These are phyloP conservation scores for Fusarium sp. DNA, from an alignment of 2,329 filamentous ascomycete genomes.

Conservation along the genomic window DNA sequence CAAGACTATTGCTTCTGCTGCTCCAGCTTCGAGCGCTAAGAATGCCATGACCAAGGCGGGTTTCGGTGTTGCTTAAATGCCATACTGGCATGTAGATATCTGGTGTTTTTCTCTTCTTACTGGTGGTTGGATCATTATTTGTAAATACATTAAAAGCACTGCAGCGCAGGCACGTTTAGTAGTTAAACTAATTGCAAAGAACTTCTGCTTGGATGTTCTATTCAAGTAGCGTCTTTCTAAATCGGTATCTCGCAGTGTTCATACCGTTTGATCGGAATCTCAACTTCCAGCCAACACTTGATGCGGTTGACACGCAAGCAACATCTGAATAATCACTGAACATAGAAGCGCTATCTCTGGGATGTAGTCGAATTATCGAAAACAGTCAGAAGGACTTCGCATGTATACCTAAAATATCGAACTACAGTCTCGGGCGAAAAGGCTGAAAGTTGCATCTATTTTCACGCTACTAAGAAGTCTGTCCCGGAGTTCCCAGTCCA, in stretches of 20 bases:
- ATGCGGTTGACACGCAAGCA: background rate
- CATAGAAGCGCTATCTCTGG: background rate
- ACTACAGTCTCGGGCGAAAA: too few relatives aligned
- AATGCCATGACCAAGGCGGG: conserved; percentile 56
- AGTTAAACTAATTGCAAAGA: background rate
- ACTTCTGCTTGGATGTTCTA: background rate
- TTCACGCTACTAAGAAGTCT: too few relatives aligned
- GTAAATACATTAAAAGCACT: background rate
- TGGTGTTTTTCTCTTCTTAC: background rate
- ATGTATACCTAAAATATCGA: rapidly evolving
- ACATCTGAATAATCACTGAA: too few relatives aligned
- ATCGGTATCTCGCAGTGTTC: background rate
- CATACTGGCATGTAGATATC: background rate
- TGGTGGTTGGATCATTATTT: background rate
- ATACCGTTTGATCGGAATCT: background rate
- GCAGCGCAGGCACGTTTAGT: background rate
- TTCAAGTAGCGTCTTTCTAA: background rate
- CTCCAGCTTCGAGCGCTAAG: conserved; percentile 49
- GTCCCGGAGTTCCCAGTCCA: too few relatives aligned
- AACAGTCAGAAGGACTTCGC: too few relatives aligned
- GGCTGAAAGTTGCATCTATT: too few relatives aligned
- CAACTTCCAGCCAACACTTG: rapidly evolving
- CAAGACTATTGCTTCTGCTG: conserved; percentile 62
- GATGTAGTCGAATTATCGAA: too few relatives aligned
- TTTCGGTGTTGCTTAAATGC: conserved; percentile 56